Conservation (phyloP, 805 yeast species). For the Maudiozyma turicensis region DNA sequence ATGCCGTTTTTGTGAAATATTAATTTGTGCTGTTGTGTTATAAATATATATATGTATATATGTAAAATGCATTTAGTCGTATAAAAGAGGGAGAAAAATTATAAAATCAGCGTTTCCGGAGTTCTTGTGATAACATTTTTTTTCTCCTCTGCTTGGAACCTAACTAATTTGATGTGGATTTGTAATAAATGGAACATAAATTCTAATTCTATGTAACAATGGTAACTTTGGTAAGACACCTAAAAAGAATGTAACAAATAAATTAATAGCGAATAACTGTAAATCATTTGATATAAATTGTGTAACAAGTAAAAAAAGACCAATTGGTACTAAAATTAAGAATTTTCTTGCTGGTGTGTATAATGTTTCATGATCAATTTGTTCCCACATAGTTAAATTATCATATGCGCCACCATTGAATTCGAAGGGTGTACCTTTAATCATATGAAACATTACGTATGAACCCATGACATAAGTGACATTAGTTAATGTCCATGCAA, state of each 20-base stretch:
- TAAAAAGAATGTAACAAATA: slow-evolving; percentile 55
- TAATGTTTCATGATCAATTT: slow-evolving; percentile 86
- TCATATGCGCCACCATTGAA: slow-evolving; percentile 95
- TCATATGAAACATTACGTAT: slow-evolving; percentile 91
- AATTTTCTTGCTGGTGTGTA: slow-evolving; percentile 95
- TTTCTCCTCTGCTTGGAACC: neutral
- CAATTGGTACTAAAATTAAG: slow-evolving; percentile 82
- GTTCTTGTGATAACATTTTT: neutral
- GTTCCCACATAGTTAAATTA: slow-evolving; percentile 97
- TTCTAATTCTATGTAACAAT: slow-evolving; percentile 66
- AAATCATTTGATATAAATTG: slow-evolving; percentile 84
- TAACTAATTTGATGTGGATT: slow-evolving; percentile 29
- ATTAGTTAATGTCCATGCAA: slow-evolving; percentile 91
- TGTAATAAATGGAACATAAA: slow-evolving; percentile 42
- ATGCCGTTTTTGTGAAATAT: too few relatives aligned
- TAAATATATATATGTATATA: too few relatives aligned
- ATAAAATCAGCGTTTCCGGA: neutral
- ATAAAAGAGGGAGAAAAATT: neutral
- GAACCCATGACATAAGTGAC: slow-evolving; percentile 84
- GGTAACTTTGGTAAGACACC: slow-evolving; percentile 92
- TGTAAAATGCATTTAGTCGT: too few relatives aligned
- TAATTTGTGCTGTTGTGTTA: too few relatives aligned
- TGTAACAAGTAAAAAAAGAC: slow-evolving; percentile 73
- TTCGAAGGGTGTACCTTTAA: slow-evolving; percentile 95
- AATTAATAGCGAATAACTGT: slow-evolving; percentile 67